Conservation (phyloP, 129 eudicot genomes). For the Artemisia argyi region DNA sequence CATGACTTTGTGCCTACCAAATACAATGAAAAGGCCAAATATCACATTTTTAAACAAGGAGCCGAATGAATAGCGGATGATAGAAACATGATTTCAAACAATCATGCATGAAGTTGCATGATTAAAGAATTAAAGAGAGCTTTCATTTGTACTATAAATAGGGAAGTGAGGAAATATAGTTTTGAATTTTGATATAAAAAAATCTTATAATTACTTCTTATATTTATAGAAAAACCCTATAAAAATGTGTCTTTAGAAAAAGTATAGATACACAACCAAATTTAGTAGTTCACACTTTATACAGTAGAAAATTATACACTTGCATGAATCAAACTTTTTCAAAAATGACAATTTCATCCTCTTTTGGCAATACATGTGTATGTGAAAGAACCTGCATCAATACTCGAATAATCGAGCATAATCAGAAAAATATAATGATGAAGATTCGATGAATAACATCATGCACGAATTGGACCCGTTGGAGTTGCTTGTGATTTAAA, state of each 20-base stretch:
- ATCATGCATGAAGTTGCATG: not conserved
- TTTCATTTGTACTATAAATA: no score
- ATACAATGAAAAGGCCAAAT: slow-evolving; percentile 14
- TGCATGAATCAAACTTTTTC: slow-evolving; percentile 18
- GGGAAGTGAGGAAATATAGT: no score
- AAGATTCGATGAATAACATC: slow-evolving; percentile 8
- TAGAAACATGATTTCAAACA: slow-evolving; percentile 7
- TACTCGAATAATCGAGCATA: slow-evolving; percentile 5
- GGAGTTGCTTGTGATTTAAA: not conserved
- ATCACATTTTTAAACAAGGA: slow-evolving; percentile 12
- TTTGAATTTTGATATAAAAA: no score
- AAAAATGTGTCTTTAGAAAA: not conserved
- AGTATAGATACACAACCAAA: not conserved
- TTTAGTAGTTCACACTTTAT: not conserved
- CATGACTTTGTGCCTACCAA: slow-evolving; percentile 6
- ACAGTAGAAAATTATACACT: slow-evolving; percentile 19
- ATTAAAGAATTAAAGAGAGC: no score
- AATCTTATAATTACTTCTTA: no score
- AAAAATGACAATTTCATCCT: not conserved
- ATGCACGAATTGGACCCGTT: not conserved
- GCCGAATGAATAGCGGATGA: slow-evolving; percentile 9
- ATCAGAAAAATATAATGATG: slow-evolving; percentile 1
- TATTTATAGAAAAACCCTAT: no score
- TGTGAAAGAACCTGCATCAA: slow-evolving; percentile 12
- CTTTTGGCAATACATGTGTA: slow-evolving; percentile 11